These are phyloP conservation scores for Neonectria coccinea DNA, from an alignment of 2,329 filamentous ascomycete species.

Conservation along the genomic window DNA sequence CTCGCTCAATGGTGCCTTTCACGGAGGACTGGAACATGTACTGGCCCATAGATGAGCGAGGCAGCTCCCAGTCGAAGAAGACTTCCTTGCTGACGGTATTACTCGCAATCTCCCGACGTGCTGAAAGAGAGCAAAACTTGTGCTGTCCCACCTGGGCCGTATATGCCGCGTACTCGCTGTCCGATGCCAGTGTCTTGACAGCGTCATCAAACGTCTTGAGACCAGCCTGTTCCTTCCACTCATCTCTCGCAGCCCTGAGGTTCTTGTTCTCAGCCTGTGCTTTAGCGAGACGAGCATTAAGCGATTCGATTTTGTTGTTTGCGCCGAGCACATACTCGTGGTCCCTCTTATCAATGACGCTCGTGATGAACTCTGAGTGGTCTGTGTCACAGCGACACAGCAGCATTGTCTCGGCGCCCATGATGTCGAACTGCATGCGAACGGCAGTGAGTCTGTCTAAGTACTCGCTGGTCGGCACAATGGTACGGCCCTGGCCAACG, in stretches of 20 bases:
- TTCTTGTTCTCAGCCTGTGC: constrained; percentile 42
- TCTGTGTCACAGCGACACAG: constrained; percentile 54
- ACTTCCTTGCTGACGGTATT: constrained; percentile 42
- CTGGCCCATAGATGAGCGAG: constrained; percentile 49
- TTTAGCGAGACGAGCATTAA: constrained; percentile 5
- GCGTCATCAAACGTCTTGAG: constrained; percentile 52
- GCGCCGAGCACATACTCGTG: constrained; percentile 55
- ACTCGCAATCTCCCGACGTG: constrained; percentile 35
- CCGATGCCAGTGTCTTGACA: constrained; percentile 43
- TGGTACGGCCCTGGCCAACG: constrained; percentile 53
- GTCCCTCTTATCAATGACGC: constrained; percentile 51
- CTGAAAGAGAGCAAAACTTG: constrained; percentile 27
- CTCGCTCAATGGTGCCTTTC: constrained; percentile 49
- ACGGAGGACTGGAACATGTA: constrained; percentile 50
- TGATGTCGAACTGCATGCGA: constrained; percentile 55
- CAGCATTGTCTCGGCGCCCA: constrained; percentile 54
- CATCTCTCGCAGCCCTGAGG: constrained; percentile 42
- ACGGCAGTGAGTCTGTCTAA: constrained; percentile 50
- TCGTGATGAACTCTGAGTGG: constrained; percentile 54
- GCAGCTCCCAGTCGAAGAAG: constrained; percentile 53
- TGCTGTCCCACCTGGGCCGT: constrained; percentile 8
- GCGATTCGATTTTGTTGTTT: constrained; percentile 43
- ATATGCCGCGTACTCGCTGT: constrained; percentile 46
- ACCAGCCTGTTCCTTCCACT: constrained; percentile 49
- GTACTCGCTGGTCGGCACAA: constrained; percentile 56